phyloP scores from a whole-genome alignment of 2,329 filamentous ascomycete species.

The Pseudopyricularia cyperi region DNA sequence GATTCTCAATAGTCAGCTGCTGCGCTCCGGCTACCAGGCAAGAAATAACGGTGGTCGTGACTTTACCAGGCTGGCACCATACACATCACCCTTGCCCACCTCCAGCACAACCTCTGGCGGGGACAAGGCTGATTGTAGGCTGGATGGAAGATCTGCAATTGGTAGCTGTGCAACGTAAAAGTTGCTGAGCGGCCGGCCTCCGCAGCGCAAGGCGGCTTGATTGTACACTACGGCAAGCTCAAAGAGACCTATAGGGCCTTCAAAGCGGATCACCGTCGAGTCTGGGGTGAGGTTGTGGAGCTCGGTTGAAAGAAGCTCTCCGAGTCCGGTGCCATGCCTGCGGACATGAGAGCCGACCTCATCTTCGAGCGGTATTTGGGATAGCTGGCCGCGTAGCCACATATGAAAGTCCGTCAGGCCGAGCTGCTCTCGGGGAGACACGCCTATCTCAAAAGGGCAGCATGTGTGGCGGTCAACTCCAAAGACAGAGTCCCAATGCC shows the following conservation, averaged over 20 bases:
- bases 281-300: background rate
- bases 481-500: background rate
- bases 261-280: constrained; percentile 23
- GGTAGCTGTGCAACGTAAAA: constrained; percentile 81
- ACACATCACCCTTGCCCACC: constrained; percentile 70
- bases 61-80: constrained; percentile 54
- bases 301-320: background rate
- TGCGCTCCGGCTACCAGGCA: no score
- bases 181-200: constrained; percentile 14
- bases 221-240: constrained; percentile 42
- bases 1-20: background rate
- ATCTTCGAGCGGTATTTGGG: background rate
- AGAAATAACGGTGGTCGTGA: background rate
- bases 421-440: background rate
- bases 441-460: background rate
- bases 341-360: background rate
- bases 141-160: constrained; percentile 51
- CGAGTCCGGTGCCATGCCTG: background rate
- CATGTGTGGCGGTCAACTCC: background rate
- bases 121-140: constrained; percentile 52
- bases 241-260: constrained; percentile 53
- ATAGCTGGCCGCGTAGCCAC: background rate
- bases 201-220: background rate
- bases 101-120: constrained; percentile 48
- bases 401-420: background rate